These are phyloP conservation scores for Huntiella bhutanensis DNA, from an alignment of 2,329 filamentous ascomycete genomes.

Conservation along the genomic window DNA sequence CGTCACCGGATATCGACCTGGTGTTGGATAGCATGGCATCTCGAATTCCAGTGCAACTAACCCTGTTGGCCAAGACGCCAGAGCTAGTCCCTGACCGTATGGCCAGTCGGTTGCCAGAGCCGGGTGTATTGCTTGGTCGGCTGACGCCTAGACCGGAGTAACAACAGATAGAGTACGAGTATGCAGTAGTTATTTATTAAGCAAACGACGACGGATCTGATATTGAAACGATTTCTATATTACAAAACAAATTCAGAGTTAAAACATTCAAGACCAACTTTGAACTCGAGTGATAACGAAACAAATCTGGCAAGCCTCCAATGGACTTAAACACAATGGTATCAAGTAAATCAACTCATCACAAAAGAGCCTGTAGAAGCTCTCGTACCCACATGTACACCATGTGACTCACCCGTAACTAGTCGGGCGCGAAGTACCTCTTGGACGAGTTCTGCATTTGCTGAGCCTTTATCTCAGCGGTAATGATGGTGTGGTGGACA, in stretches of 20 bases:
- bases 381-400: no score
- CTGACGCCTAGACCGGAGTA: conserved; percentile 31
- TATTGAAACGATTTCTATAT: neutral
- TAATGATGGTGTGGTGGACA: conserved; percentile 67
- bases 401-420: conserved; percentile 9
- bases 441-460: conserved; percentile 47
- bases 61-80: conserved; percentile 33
- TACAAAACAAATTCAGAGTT: neutral
- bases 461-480: conserved; percentile 50
- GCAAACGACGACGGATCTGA: conserved; percentile 1
- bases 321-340: no score
- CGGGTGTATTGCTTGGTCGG: conserved; percentile 22
- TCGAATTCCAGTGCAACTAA: conserved; percentile 21
- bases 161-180: neutral
- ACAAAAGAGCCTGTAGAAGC: no score
- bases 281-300: no score
- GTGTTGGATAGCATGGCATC: conserved; percentile 10
- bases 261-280: neutral
- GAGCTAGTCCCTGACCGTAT: conserved; percentile 45
- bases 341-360: no score
- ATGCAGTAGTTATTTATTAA: conserved; percentile 1
- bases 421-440: conserved; percentile 53
- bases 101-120: conserved; percentile 36
- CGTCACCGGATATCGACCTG: conserved; percentile 25
- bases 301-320: no score